Evolutionary conservation across 2,329 filamentous ascomycete species (phyloP), one percentile per base, ranked within the genome.

Genomic region (Teratosphaeria epicoccoides): DNA sequence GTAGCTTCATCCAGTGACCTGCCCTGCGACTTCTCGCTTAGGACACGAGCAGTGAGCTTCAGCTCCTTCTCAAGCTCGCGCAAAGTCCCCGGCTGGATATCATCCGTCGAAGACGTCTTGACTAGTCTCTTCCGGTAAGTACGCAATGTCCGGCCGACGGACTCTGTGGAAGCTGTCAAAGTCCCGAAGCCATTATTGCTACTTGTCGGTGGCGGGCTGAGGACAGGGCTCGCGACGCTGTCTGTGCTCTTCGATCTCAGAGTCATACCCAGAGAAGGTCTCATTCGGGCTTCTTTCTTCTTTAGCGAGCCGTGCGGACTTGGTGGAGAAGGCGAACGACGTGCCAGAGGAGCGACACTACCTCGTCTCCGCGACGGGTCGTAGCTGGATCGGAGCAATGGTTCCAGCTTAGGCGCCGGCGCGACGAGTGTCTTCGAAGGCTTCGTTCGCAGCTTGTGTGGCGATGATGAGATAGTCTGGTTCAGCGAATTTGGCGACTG

Each of bases 41-140:
- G 61, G 3, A 66, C 70, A 28, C 71, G 61, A 14, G 71, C 64
- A 2, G 76, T 76, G 4, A 72, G 63, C 25, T 73, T 73, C 11
- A 84, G 68, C 61, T 84, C 81, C 22, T 72, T 70, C 57, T 83
- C 78, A 1, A 84, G 68, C 50, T 82, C 79, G 48, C 71, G 72
- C 1, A 76, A 70, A 1, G 72, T 66, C 40, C 78, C 73, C 0
- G 65, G 55, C 24, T 72, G 0, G 24, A 80, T 64, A 10, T 65
- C 66, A 22, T 79, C 76, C 1, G 64, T 70, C 24, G 71, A 73
- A 5, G 70, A 70, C 17, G 73, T 70, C 14, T 47, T 58, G 14
- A 55, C 49, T 2, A 83, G 70, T 53, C 79, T 79, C 62, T 80
- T 82, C 17, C 80, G 72, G 59, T 82, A 84, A 0, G 76, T 73